Conservation (phyloP, 257 asterid species). For the Primulina tabacum region DNA sequence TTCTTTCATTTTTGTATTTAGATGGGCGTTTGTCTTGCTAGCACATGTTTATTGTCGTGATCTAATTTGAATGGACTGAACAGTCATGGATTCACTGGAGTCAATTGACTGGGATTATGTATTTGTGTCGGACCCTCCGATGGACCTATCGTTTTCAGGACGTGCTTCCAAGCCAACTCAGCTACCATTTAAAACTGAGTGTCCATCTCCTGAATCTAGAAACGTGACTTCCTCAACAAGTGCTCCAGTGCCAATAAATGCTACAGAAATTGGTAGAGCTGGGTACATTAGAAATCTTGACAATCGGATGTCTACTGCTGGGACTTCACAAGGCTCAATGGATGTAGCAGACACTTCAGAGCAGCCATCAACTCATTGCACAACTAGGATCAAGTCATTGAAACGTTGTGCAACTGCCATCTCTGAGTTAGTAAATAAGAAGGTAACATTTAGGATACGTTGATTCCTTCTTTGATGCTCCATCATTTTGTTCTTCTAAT, state of each 20-base stretch:
- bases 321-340: conserved; percentile 56
- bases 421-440: conserved; percentile 65
- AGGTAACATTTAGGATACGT: conserved; percentile 42
- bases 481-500: neutral
- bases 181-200: conserved; percentile 46
- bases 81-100: conserved; percentile 68
- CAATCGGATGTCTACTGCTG: conserved; percentile 58
- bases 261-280: conserved; percentile 38
- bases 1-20: conserved; percentile 9
- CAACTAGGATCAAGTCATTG: conserved; percentile 71
- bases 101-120: conserved; percentile 80
- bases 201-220: conserved; percentile 42
- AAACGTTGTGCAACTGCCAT: conserved; percentile 61
- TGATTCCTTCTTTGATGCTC: neutral
- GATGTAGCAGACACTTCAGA: conserved; percentile 46
- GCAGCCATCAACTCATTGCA: conserved; percentile 61
- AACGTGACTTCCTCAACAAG: conserved; percentile 39
- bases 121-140: conserved; percentile 65
- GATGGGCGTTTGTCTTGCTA: conserved; percentile 19
- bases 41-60: conserved; percentile 8
- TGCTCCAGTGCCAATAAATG: conserved; percentile 57
- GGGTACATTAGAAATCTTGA: conserved; percentile 42
- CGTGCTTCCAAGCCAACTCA: conserved; percentile 43
- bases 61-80: conserved; percentile 30
- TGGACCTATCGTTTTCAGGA: conserved; percentile 60